Evolutionary conservation across 768 basidiomycete species (phyloP), one percentile per base, ranked within the genome.

Genomic region (Hemileccinum impolitum): DNA sequence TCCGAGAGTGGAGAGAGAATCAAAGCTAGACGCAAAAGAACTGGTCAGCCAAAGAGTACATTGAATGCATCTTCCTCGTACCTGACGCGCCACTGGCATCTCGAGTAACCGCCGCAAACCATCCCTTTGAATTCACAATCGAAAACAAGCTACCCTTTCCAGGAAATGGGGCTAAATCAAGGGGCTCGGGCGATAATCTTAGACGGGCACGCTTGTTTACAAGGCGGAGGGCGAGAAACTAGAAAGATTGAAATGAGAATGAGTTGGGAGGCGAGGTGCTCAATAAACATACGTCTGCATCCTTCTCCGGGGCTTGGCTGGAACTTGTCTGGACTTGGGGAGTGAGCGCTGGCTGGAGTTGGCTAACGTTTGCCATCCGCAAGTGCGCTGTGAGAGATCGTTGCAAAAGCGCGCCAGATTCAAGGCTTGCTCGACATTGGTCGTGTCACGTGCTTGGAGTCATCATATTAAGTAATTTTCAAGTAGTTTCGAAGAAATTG

Each of bases 131-230:
- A 59, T 83, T 86, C 3, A 82, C 74, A 3, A 78, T 71, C 4
- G 81, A 75, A 55, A 91, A 79, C 15, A 85, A 70, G 45, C 67
- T 74, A 35, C 76, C 79, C 21, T 75, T 73, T 6, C 75, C 67
- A 2, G 72, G 69, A 37, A 74, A 54, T 1, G 65, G 43, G 15
- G 76, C 58, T 18, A 76, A 67, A 54, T 74, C 68, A 25, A 84
- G 65, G 1, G 75, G 69, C 15, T 75, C 59, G 1, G 75, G 68
- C 13, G 88, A 90, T 8, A 91, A 63, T 42, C 75, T 72, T 37
- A 87, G 72, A 54, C 89, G 84, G 31, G 79, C 69, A 43, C 81
- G 79, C 61, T 86, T 90, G 57, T 79, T 78, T 19, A 80, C 50
- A 10, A 74, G 66, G 15, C 66, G 64, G 10, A 74, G 60, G 4